These are phyloP conservation scores for Globisporangium polare DNA, from an alignment of 352 stramenopile genomes.

Conservation along the genomic window DNA sequence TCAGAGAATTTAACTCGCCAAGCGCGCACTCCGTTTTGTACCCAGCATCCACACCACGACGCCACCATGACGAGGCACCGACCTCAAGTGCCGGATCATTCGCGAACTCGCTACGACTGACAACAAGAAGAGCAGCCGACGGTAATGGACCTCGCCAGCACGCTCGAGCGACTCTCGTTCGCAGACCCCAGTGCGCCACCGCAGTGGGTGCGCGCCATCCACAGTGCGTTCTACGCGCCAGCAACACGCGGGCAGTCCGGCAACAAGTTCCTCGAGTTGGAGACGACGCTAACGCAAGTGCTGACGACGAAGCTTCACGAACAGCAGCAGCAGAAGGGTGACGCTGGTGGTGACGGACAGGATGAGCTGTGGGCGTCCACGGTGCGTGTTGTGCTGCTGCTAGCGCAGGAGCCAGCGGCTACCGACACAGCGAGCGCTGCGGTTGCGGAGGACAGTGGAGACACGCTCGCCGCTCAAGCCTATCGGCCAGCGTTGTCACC, in stretches of 20 bases:
- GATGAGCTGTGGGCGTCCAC: slow-evolving; percentile 34
- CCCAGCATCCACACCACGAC: neutral
- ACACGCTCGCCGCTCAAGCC: neutral
- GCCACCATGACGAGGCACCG: neutral
- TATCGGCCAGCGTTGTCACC: neutral
- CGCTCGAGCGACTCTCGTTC: slow-evolving; percentile 3
- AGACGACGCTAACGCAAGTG: slow-evolving; percentile 25
- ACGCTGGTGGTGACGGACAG: neutral
- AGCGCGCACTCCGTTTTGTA: neutral
- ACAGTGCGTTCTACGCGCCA: slow-evolving; percentile 28
- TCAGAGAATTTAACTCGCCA: neutral
- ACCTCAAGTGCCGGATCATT: neutral
- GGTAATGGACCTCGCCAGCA: slow-evolving; percentile 4
- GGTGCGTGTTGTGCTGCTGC: slow-evolving; percentile 32
- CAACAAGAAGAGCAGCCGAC: neutral
- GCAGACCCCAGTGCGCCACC: neutral
- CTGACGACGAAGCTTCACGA: slow-evolving; percentile 14
- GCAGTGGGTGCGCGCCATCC: slow-evolving; percentile 24
- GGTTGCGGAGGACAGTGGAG: neutral
- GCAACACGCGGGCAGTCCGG: slow-evolving; percentile 9
- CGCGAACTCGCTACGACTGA: neutral
- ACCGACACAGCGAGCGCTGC: neutral
- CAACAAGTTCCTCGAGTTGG: slow-evolving; percentile 56
- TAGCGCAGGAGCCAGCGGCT: slow-evolving; percentile 20
- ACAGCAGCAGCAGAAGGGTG: slow-evolving; percentile 6